Evolutionary conservation across 371 early-diverging fungal species (phyloP).

Genomic region (Mucor circinelloides): DNA sequence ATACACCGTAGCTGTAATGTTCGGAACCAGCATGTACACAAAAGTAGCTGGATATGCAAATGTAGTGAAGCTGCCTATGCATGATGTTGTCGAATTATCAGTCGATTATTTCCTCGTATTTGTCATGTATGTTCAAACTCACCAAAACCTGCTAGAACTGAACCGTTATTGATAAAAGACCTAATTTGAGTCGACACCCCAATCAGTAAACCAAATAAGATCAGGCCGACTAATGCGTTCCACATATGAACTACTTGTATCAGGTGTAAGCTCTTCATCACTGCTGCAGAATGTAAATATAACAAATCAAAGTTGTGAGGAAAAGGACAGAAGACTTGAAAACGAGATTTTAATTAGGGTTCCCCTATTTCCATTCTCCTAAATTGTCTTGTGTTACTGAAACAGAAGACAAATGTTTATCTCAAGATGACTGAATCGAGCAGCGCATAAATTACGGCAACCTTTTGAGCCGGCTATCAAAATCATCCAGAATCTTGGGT

Average conservation of each 20-base stretch:
- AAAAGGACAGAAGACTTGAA: background rate
- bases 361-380: conserved; percentile 2
- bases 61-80: conserved; percentile 36
- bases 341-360: background rate
- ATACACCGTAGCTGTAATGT: conserved; percentile 29
- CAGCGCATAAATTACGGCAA: background rate
- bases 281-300: background rate
- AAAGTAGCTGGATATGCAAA: conserved; percentile 48
- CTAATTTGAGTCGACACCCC: conserved; percentile 30
- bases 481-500: background rate
- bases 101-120: background rate
- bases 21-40: conserved; percentile 49
- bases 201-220: conserved; percentile 24
- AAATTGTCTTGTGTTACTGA: background rate
- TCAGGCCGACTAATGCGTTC: conserved; percentile 18
- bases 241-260: conserved; percentile 28
- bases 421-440: background rate
- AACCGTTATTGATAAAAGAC: conserved; percentile 31
- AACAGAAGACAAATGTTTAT: background rate
- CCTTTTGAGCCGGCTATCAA: conserved; percentile 4
- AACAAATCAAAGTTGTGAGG: background rate
- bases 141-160: conserved; percentile 42
- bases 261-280: background rate
- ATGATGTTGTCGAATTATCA: background rate
- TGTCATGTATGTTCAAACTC: conserved; percentile 2